Evolutionary conservation across 2,329 filamentous ascomycete species (phyloP).

Genomic region (Cryphonectria japonica): DNA sequence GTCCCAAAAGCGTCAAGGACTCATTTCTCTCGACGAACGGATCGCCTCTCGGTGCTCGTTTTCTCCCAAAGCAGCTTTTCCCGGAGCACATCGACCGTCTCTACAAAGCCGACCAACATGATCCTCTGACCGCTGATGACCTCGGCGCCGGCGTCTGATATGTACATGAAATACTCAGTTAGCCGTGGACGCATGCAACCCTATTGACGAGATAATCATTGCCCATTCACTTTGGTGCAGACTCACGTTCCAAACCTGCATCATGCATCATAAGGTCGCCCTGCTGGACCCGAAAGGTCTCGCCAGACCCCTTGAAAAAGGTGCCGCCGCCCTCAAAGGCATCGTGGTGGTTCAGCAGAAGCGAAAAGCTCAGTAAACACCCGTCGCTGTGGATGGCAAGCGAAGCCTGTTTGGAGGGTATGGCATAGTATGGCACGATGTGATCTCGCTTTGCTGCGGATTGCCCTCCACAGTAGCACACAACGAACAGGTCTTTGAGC

Average conservation of each 20-base stretch:
- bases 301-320: conserved; percentile 23
- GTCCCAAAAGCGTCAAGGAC: neutral
- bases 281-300: conserved; percentile 26
- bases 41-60: conserved; percentile 4
- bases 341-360: conserved; percentile 24
- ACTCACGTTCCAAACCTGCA: conserved; percentile 28
- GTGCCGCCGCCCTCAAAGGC: conserved; percentile 28
- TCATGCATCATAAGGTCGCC: conserved; percentile 28
- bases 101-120: conserved; percentile 28
- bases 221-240: neutral
- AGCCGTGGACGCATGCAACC: neutral
- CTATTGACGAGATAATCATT: neutral
- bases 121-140: conserved; percentile 24
- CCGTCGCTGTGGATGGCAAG: conserved; percentile 27
- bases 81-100: conserved; percentile 27
- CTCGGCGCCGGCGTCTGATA: conserved; percentile 23
- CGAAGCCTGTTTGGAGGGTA: conserved; percentile 28
- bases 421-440: conserved; percentile 4
- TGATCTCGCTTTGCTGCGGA: neutral
- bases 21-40: neutral
- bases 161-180: neutral
- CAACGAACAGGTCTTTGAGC: conserved; percentile 27
- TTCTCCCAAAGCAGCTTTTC: conserved; percentile 25
- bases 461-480: conserved; percentile 17
- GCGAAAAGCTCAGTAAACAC: conserved; percentile 27